Evolutionary conservation across 2,329 filamentous ascomycete genomes (phyloP).

Genomic region (Furcasterigmium furcatum): DNA sequence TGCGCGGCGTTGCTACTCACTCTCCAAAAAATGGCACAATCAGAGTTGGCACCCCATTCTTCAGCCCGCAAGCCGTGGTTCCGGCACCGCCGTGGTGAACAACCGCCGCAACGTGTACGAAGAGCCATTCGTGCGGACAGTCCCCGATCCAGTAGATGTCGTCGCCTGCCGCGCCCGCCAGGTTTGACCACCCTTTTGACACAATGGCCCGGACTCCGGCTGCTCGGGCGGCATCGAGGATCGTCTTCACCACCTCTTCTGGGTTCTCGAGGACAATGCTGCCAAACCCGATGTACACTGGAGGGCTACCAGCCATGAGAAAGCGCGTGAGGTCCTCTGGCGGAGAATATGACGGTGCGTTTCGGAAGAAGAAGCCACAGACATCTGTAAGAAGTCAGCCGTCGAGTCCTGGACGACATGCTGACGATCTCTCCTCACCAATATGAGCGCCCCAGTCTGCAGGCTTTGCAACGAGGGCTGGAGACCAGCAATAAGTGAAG

Average conservation of each 20-base stretch:
- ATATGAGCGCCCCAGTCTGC: slow-evolving; percentile 33
- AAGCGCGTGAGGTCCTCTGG: slow-evolving; percentile 35
- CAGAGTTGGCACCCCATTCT: slow-evolving; percentile 2
- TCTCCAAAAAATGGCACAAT: slow-evolving; percentile 8
- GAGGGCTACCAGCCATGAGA: slow-evolving; percentile 39
- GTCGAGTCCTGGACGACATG: slow-evolving; percentile 27
- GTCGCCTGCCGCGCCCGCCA: background rate
- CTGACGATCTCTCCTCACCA: slow-evolving; percentile 9
- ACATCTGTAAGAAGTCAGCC: slow-evolving; percentile 14
- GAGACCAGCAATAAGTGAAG: slow-evolving; percentile 74
- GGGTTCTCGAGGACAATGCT: slow-evolving; percentile 53
- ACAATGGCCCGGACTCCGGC: slow-evolving; percentile 48
- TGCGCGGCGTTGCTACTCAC: slow-evolving; percentile 27
- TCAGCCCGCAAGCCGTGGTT: slow-evolving; percentile 6
- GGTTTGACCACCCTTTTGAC: slow-evolving; percentile 21
- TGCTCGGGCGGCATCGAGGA: slow-evolving; percentile 42
- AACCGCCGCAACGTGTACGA: slow-evolving; percentile 4
- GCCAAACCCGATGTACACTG: slow-evolving; percentile 55
- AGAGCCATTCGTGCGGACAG: slow-evolving; percentile 7
- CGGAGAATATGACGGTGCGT: slow-evolving; percentile 31
- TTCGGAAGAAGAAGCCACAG: slow-evolving; percentile 43
- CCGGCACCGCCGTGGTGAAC: slow-evolving; percentile 8
- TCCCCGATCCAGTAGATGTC: slow-evolving; percentile 7
- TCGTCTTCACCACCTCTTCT: slow-evolving; percentile 33
- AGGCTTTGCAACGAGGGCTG: slow-evolving; percentile 48